These are phyloP conservation scores for Aegilops sharonensis DNA, from an alignment of 176 grass and related monocot species.

Conservation along the genomic window DNA sequence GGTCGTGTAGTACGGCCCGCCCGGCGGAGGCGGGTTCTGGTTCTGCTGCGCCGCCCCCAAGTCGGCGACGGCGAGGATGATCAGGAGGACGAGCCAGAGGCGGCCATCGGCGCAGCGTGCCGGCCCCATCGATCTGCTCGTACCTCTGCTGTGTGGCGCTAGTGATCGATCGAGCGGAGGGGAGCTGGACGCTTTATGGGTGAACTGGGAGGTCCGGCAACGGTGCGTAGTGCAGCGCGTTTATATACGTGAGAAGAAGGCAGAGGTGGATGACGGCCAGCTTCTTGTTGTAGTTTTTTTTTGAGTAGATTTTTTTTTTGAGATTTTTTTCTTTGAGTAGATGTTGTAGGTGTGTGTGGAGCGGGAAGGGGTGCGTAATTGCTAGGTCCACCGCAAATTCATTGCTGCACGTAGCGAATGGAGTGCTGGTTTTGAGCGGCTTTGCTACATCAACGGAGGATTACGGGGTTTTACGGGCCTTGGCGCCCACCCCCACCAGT, in stretches of 20 bases:
- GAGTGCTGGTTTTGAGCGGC: neutral
- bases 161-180: neutral
- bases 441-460: too few relatives aligned
- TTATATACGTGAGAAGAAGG: conserved; percentile 20
- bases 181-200: neutral
- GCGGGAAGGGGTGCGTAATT: neutral
- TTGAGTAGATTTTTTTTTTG: neutral
- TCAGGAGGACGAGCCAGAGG: neutral
- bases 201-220: neutral
- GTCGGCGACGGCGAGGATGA: conserved; percentile 1
- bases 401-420: neutral
- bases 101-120: neutral
- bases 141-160: neutral
- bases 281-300: neutral
- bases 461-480: too few relatives aligned
- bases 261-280: conserved; percentile 29
- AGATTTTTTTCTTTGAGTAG: too few relatives aligned
- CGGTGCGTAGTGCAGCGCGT: neutral
- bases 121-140: conserved; percentile 1
- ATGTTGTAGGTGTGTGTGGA: neutral
- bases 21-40: neutral
- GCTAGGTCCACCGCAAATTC: neutral
- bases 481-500: too few relatives aligned
- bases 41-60: conserved; percentile 17
- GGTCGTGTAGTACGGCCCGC: neutral